These are phyloP conservation scores for Solanum tarijense DNA, from an alignment of 257 asterid genomes.

Conservation along the genomic window DNA sequence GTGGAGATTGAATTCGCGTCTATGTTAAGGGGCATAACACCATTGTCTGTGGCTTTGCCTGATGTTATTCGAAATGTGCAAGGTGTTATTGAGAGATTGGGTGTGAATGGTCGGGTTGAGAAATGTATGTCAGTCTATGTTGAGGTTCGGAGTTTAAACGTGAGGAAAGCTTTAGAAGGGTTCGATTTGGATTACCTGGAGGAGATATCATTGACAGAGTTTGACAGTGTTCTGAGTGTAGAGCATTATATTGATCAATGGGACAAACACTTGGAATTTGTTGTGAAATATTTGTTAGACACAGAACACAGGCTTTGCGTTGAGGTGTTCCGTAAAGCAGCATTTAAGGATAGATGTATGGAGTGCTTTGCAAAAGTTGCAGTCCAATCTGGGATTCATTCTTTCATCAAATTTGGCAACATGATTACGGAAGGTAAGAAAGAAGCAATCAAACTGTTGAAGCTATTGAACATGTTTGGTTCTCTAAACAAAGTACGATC, in stretches of 20 bases:
- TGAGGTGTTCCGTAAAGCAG: conserved; percentile 31
- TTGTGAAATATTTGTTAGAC: conserved; percentile 45
- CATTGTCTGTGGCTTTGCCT: conserved; percentile 10
- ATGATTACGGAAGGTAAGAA: conserved; percentile 48
- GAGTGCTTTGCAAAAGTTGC: conserved; percentile 56
- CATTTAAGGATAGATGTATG: conserved; percentile 31
- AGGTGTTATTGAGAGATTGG: conserved; percentile 37
- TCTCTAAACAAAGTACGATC: conserved; percentile 50
- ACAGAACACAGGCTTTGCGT: conserved; percentile 53
- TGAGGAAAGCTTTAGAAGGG: conserved; percentile 25
- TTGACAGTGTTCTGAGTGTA: conserved; percentile 37
- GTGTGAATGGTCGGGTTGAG: conserved; percentile 32
- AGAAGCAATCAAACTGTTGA: conserved; percentile 74
- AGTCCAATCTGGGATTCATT: conserved; percentile 39
- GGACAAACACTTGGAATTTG: conserved; percentile 58
- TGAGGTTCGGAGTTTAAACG: conserved; percentile 38
- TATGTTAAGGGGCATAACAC: not conserved
- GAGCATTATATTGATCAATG: conserved; percentile 50
- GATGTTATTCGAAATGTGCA: conserved; percentile 31
- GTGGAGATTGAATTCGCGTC: conserved; percentile 40
- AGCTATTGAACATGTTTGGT: conserved; percentile 54
- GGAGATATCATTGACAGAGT: conserved; percentile 42
- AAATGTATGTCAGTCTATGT: conserved; percentile 38
- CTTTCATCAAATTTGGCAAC: conserved; percentile 47
- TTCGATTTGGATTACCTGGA: conserved; percentile 42